These are phyloP conservation scores for Eutrema japonicum DNA, from an alignment of 345 rosid species.

Conservation along the genomic window DNA sequence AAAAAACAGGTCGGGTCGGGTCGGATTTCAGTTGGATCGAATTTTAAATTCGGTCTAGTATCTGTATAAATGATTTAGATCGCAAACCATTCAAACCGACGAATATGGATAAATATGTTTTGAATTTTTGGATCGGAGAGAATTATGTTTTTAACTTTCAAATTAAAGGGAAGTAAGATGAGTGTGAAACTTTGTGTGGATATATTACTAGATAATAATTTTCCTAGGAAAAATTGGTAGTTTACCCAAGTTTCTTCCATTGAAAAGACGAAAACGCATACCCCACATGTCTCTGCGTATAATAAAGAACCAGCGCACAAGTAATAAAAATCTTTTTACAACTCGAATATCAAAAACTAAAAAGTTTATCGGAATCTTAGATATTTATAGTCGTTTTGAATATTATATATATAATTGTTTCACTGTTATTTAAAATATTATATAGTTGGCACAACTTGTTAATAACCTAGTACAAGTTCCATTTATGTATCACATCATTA, in stretches of 20 bases:
- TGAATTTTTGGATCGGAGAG: too few species aligned
- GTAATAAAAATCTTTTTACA: slow-evolving; percentile 10
- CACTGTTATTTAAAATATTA: background rate
- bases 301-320: slow-evolving; percentile 31
- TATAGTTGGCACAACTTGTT: slow-evolving; percentile 26
- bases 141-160: too few species aligned
- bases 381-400: background rate
- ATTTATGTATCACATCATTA: slow-evolving; percentile 30
- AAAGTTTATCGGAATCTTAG: slow-evolving; percentile 29
- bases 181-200: too few species aligned
- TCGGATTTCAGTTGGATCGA: too few species aligned
- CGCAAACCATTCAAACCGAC: too few species aligned
- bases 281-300: slow-evolving; percentile 20
- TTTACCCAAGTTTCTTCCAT: slow-evolving; percentile 29
- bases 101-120: too few species aligned
- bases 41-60: too few species aligned
- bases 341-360: slow-evolving; percentile 15
- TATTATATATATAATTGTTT: slow-evolving; percentile 10
- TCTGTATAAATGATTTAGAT: too few species aligned
- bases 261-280: slow-evolving; percentile 32
- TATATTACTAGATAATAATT: too few species aligned
- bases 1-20: too few species aligned
- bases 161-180: too few species aligned
- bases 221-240: too few species aligned
- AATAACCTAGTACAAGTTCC: slow-evolving; percentile 44